A percentile compares a stretch with the other conserved stretches of the same genome.
Evolutionary conservation across 176 grass and related monocot genomes (phyloP).

Genomic region (Bonia amplexicaulis): DNA sequence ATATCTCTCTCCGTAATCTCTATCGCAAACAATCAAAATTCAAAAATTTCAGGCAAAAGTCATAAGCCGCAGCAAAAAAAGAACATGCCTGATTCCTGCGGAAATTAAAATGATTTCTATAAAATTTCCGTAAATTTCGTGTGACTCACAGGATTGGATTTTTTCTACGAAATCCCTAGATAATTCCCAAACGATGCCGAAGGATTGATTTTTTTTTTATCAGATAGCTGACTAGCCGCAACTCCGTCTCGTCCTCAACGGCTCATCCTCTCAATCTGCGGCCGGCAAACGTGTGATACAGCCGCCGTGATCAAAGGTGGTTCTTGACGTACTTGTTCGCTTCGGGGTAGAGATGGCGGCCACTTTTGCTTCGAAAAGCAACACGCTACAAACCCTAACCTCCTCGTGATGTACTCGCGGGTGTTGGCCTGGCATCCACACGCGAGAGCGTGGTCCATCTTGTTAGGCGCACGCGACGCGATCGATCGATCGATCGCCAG

Average conservation of each 20-base stretch:
- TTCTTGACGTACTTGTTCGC: neutral
- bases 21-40: too few relatives aligned
- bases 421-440: neutral
- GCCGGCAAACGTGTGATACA: neutral
- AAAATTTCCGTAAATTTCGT: too few relatives aligned
- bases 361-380: conserved; percentile 28
- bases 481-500: neutral
- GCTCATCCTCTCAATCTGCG: neutral
- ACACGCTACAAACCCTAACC: neutral
- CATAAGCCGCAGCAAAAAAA: too few relatives aligned
- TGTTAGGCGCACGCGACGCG: neutral
- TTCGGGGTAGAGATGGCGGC: neutral
- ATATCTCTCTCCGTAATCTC: too few relatives aligned
- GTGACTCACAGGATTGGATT: too few relatives aligned
- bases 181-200: neutral
- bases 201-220: neutral
- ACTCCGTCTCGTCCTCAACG: neutral
- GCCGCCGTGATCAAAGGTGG: neutral
- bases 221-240: too few relatives aligned
- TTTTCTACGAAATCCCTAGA: neutral
- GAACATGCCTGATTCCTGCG: too few relatives aligned
- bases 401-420: conserved; percentile 13
- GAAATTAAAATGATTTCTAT: too few relatives aligned
- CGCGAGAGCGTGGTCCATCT: conserved; percentile 6
- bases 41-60: too few relatives aligned